phyloP scores from a whole-genome alignment of 2,329 filamentous ascomycete species.

The Aspergillus amoenus region DNA sequence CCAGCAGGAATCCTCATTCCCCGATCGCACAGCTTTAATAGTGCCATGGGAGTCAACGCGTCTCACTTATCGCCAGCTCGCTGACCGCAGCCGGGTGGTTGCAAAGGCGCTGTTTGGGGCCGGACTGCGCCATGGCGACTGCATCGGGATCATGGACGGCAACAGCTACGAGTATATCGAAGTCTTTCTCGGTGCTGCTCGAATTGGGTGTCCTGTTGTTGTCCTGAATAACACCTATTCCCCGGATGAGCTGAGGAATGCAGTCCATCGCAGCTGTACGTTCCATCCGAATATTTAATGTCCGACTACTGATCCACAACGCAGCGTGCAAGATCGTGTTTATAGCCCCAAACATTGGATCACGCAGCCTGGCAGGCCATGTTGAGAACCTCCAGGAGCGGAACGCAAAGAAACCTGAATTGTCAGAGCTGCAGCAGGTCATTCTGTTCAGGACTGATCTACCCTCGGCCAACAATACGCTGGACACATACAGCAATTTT shows the following conservation, averaged over 20 bases:
- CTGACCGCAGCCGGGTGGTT: background rate
- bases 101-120: conserved; percentile 57
- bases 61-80: conserved; percentile 22
- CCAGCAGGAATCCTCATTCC: conserved; percentile 18
- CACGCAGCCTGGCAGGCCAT: conserved; percentile 19
- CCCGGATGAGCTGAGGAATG: conserved; percentile 21
- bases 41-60: conserved; percentile 23
- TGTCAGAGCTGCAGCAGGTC: conserved; percentile 18
- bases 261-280: conserved; percentile 21
- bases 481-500: background rate
- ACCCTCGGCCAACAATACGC: background rate
- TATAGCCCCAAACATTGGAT: conserved; percentile 22
- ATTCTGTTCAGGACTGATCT: conserved; percentile 8
- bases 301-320: background rate
- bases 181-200: conserved; percentile 53
- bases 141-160: conserved; percentile 68
- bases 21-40: conserved; percentile 10
- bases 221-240: conserved; percentile 36
- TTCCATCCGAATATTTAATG: background rate
- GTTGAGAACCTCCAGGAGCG: conserved; percentile 16
- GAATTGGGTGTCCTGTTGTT: conserved; percentile 32
- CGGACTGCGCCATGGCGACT: conserved; percentile 65
- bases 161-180: conserved; percentile 55
- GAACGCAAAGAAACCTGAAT: background rate
- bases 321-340: conserved; percentile 28